Evolutionary conservation across 192 early-diverging fungal species (phyloP).

Genomic region (Dissophora ornata): DNA sequence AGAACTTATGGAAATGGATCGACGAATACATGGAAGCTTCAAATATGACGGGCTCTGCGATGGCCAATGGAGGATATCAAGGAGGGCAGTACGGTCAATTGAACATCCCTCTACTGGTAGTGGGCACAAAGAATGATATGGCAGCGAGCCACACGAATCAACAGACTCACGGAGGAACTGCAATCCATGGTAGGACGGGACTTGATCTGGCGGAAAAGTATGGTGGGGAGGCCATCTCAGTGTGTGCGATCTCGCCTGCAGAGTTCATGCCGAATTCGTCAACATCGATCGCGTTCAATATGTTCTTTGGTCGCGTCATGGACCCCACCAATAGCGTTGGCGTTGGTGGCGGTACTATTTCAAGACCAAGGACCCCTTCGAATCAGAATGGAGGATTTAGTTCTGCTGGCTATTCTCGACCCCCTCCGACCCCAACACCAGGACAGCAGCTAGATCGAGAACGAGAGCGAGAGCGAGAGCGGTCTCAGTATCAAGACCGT

Average conservation of each 20-base stretch:
- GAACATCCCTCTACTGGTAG: slow-evolving; percentile 31
- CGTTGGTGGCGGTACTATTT: neutral
- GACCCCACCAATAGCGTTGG: slow-evolving; percentile 23
- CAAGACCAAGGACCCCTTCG: neutral
- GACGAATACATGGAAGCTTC: slow-evolving; percentile 33
- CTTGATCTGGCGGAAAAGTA: slow-evolving; percentile 26
- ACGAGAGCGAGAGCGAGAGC: neutral
- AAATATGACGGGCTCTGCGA: neutral
- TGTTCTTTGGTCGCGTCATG: slow-evolving; percentile 39
- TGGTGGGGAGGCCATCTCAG: slow-evolving; percentile 38
- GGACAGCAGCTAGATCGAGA: neutral
- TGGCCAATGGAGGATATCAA: neutral
- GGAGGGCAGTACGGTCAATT: neutral
- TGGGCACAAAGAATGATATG: slow-evolving; percentile 44
- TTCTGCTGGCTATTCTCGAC: neutral
- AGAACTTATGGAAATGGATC: slow-evolving; percentile 69
- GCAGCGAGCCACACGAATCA: too few relatives aligned
- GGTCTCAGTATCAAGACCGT: neutral
- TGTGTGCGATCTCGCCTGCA: slow-evolving; percentile 28
- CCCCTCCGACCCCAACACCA: slow-evolving; percentile 21
- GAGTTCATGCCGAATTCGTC: slow-evolving; percentile 48
- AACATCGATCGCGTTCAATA: slow-evolving; percentile 37
- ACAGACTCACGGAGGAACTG: too few relatives aligned
- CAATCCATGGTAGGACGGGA: neutral
- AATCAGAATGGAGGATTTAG: neutral